Percentiles rank a stretch among this genome's conserved stretches.
Conservation (phyloP, 176 grass and related monocot species). For the Areca catechu region DNA sequence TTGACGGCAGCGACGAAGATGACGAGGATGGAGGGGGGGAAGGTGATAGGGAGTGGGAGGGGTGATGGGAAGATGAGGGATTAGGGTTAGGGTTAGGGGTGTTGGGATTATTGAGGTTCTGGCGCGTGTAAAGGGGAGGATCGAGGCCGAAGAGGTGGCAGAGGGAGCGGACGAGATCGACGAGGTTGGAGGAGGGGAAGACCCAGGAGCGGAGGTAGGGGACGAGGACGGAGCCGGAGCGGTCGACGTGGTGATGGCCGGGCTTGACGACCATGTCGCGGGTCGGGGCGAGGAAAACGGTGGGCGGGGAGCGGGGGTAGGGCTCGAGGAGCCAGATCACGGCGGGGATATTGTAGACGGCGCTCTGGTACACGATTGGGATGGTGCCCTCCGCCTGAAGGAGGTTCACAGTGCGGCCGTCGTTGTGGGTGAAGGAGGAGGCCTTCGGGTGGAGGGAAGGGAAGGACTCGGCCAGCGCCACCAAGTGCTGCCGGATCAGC, state of each 20-base stretch:
- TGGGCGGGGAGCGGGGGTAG: conserved; percentile 68
- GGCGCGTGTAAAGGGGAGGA: conserved; percentile 60
- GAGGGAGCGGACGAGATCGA: conserved; percentile 67
- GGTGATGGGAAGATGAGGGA: conserved; percentile 11
- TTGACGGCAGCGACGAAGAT: background rate
- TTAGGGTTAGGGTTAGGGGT: conserved; percentile 9
- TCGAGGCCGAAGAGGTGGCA: conserved; percentile 76
- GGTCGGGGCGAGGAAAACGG: conserved; percentile 64
- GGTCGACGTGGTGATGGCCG: conserved; percentile 59
- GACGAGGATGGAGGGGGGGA: conserved; percentile 6
- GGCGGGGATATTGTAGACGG: conserved; percentile 69
- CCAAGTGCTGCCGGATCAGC: conserved; percentile 88
- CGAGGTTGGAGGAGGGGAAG: conserved; percentile 77
- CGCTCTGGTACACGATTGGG: conserved; percentile 63
- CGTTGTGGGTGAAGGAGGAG: conserved; percentile 84
- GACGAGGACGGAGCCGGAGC: conserved; percentile 54
- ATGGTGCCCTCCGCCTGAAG: conserved; percentile 75
- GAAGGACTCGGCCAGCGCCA: conserved; percentile 57
- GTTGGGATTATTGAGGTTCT: background rate
- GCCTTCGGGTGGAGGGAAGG: conserved; percentile 78
- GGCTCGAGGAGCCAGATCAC: conserved; percentile 85
- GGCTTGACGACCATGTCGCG: conserved; percentile 95
- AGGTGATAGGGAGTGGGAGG: conserved; percentile 5
- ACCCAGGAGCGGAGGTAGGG: conserved; percentile 89
- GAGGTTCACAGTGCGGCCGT: conserved; percentile 60